Evolutionary conservation across 2,329 filamentous ascomycete genomes (phyloP).

Genomic region (Sphaerulina musiva): DNA sequence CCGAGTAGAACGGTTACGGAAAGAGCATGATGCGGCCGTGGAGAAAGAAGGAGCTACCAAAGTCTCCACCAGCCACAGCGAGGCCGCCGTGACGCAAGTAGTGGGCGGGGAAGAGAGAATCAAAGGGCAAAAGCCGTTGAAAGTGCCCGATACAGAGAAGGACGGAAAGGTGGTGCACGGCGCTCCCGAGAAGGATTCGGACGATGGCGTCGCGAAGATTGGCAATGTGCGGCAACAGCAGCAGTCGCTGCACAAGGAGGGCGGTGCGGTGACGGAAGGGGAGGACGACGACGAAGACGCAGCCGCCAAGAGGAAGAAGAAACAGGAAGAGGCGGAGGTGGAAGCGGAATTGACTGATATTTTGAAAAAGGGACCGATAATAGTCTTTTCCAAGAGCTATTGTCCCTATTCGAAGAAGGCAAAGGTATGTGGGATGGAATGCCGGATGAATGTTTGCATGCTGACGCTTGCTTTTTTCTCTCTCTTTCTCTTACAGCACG

Average conservation of each 20-base stretch:
- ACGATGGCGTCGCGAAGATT: conserved; percentile 42
- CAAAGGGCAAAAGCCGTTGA: conserved; percentile 50
- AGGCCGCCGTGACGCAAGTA: conserved; percentile 43
- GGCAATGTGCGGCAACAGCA: conserved; percentile 35
- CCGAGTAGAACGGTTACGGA: conserved; percentile 28
- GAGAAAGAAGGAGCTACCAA: conserved; percentile 12
- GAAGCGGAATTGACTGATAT: conserved; percentile 70
- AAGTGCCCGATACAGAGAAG: not conserved
- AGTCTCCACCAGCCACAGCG: conserved; percentile 25
- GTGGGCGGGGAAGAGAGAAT: conserved; percentile 46
- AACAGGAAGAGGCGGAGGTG: conserved; percentile 54
- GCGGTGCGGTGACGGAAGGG: conserved; percentile 19
- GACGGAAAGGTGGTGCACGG: conserved; percentile 30
- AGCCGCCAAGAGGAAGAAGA: conserved; percentile 38
- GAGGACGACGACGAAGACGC: conserved; percentile 30
- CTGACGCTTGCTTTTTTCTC: conserved; percentile 2
- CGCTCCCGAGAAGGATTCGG: conserved; percentile 32
- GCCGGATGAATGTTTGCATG: not conserved
- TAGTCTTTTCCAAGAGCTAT: conserved; percentile 94
- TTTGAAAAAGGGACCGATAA: conserved; percentile 76
- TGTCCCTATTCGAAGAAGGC: conserved; percentile 81
- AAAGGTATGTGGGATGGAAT: conserved; percentile 46
- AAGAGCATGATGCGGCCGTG: conserved; percentile 30
- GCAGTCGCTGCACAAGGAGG: too few relatives aligned
- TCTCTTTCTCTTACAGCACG: conserved; percentile 33